Evolutionary conservation across 2,329 filamentous ascomycete genomes (phyloP), one percentile per base, ranked within the genome.

Genomic region (Keithomyces neogunnii): DNA sequence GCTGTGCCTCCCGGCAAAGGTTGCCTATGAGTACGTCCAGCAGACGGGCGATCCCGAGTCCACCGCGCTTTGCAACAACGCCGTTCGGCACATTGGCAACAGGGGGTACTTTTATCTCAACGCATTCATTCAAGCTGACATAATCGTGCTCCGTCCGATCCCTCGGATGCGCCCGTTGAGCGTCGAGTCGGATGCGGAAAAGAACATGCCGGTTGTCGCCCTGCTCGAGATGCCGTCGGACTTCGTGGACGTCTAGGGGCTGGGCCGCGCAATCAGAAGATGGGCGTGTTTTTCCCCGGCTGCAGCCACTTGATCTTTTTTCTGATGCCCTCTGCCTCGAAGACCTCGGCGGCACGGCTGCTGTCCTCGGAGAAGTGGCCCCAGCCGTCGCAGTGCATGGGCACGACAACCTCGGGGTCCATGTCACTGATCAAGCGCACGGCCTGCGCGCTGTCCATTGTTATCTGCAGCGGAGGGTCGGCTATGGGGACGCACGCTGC

Each of bases 361-460:
- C 61, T 60, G 36, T 59, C 56, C 55, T 75, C 63, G 1, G 64
- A 65, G 49, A 74, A 75, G 55, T 76, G 73, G 1, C 56, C 58
- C 73, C 73, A 77, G 1, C 63, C 63, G 47, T 76, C 72, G 50
- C 64, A 76, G 52, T 77, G 73, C 67, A 78, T 70, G 0, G 72
- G 73, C 2, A 76, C 64, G 9, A 76, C 53, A 2, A 67, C 50
- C 45, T 75, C 72, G 0, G 70, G 69, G 13, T 61, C 60, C 9
- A 75, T 60, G 3, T 68, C 69, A 0, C 64, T 60, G 47, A 72
- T 65, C 8, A 76, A 58, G 39, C 52, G 53, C 4, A 66, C 68
- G 1, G 62, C 73, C 36, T 73, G 60, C 51, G 63, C 66, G 0
- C 73, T 73, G 55, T 69, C 72, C 68, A 76, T 70, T 1, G 73